Percentiles rank a stretch among this genome's conserved stretches.
phyloP scores from a whole-genome alignment of 2,329 filamentous ascomycete genomes.

The Colletotrichum euphorbiae region DNA sequence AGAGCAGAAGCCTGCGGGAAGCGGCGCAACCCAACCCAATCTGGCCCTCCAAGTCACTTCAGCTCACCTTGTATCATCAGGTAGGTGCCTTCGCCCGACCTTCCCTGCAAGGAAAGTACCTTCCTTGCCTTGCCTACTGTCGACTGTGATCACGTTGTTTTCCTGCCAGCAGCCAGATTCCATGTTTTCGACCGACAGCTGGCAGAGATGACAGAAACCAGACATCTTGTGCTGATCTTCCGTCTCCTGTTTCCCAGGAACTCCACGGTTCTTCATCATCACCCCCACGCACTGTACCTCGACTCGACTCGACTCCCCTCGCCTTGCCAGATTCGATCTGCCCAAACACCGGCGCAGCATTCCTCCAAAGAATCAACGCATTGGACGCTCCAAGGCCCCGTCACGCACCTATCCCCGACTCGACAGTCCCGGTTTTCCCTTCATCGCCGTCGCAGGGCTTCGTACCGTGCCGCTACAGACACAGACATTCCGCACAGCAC shows the following conservation, averaged over 20 bases:
- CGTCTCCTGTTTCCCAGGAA: too few relatives aligned
- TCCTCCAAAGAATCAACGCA: background rate
- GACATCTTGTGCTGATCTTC: too few relatives aligned
- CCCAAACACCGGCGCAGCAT: background rate
- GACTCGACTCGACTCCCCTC: too few relatives aligned
- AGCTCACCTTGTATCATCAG: background rate
- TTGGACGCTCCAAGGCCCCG: constrained; percentile 16
- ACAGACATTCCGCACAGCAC: background rate
- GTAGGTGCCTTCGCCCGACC: too few relatives aligned
- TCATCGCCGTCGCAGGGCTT: background rate
- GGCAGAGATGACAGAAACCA: background rate
- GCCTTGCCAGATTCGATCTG: background rate
- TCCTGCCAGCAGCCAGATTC: too few relatives aligned
- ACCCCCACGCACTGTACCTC: background rate
- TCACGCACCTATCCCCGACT: background rate
- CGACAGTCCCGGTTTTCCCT: background rate
- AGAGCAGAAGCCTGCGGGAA: too few relatives aligned
- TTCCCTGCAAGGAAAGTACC: too few relatives aligned
- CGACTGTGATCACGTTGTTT: too few relatives aligned
- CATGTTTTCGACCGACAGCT: background rate
- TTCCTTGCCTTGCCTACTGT: too few relatives aligned
- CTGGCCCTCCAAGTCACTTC: background rate
- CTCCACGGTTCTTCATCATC: background rate
- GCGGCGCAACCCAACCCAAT: constrained; percentile 15
- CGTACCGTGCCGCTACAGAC: background rate